Evolutionary conservation across 441 rosid genomes (phyloP).

Genomic region (Breynia disticha): DNA sequence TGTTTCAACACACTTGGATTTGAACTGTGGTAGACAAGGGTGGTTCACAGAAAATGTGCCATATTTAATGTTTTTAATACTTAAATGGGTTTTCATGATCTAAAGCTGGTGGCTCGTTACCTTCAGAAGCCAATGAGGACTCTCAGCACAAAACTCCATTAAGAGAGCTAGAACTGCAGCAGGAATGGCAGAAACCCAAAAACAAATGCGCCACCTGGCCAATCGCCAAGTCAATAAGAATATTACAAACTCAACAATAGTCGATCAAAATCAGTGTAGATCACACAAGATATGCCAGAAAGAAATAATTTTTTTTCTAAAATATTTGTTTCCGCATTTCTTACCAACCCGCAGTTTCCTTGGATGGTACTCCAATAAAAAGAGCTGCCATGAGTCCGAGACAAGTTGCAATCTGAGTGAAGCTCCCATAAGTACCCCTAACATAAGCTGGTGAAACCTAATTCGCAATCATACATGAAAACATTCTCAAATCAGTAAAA

Average conservation of each 20-base stretch:
- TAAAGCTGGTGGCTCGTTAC: constrained; percentile 23
- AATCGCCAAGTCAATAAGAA: not conserved
- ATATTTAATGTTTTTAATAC: too few species aligned
- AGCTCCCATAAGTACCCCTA: constrained; percentile 91
- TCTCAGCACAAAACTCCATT: constrained; percentile 79
- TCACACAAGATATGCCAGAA: too few species aligned
- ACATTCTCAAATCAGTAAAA: not conserved
- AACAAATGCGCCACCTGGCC: constrained; percentile 92
- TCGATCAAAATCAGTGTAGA: too few species aligned
- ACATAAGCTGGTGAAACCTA: constrained; percentile 92
- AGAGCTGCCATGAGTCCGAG: constrained; percentile 73
- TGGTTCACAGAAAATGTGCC: too few species aligned
- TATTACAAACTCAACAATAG: not conserved
- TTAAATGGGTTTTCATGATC: constrained; percentile 1
- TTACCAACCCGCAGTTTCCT: constrained; percentile 71
- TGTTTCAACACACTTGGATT: too few species aligned
- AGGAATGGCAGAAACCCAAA: constrained; percentile 71
- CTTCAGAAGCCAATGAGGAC: constrained; percentile 98
- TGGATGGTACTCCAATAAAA: constrained; percentile 70
- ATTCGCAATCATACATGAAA: not conserved
- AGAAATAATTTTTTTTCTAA: too few species aligned
- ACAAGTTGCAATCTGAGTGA: constrained; percentile 74
- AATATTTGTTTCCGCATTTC: constrained; percentile 10
- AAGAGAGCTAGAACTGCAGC: constrained; percentile 62
- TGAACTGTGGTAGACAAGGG: too few species aligned